phyloP scores from a whole-genome alignment of 176 grass and related monocot genomes.

The Stipa capillata region DNA sequence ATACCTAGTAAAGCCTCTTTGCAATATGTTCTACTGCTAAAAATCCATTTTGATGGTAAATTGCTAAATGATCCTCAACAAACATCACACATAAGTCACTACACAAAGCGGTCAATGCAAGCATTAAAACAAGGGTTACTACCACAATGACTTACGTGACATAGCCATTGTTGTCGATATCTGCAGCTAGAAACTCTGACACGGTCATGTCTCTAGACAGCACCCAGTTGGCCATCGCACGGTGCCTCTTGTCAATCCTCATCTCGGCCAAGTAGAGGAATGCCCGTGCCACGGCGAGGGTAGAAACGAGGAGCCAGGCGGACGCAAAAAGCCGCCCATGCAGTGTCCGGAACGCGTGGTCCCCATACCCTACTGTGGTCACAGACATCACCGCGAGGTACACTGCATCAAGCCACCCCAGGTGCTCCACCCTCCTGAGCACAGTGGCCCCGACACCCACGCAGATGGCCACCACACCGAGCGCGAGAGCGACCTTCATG shows the following conservation, averaged over 20 bases:
- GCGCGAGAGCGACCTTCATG: conserved; percentile 70
- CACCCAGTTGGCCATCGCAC: conserved; percentile 81
- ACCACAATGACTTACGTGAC: conserved; percentile 79
- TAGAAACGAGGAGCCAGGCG: conserved; percentile 78
- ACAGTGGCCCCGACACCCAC: conserved; percentile 58
- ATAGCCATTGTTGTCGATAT: conserved; percentile 87
- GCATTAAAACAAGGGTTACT: too few relatives aligned
- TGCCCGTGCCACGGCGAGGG: conserved; percentile 67
- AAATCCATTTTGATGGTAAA: not conserved
- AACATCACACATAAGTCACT: not conserved
- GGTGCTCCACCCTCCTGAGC: conserved; percentile 58
- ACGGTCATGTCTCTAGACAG: conserved; percentile 79
- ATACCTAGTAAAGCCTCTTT: not conserved
- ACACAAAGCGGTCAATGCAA: not conserved
- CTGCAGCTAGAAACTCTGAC: conserved; percentile 79
- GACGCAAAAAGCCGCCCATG: conserved; percentile 68
- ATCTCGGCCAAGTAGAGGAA: conserved; percentile 93
- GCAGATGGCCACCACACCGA: conserved; percentile 58
- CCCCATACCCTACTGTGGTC: conserved; percentile 85
- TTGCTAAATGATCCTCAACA: not conserved
- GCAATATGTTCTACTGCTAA: not conserved
- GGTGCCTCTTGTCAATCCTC: conserved; percentile 91
- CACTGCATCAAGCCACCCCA: conserved; percentile 64
- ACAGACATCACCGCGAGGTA: conserved; percentile 96
- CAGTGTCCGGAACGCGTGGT: conserved; percentile 62